Evolutionary conservation across 2,329 filamentous ascomycete species (phyloP), one percentile per base, ranked within the genome.

Genomic region (Tolypocladium pustulatum): DNA sequence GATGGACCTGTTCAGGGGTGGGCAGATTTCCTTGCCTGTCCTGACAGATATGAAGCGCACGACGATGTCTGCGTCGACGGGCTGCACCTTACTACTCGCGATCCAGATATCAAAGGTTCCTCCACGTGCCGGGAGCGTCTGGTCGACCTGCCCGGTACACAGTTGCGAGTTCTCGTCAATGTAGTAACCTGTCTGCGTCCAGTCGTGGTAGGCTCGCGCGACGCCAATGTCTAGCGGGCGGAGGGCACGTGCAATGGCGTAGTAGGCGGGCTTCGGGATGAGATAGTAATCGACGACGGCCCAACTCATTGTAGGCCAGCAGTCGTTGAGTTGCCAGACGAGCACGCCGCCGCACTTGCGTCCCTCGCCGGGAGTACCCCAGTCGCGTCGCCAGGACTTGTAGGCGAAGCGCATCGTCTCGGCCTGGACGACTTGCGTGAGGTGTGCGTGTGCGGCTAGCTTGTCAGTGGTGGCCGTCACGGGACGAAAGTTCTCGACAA

Each of bases 361-460:
- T 75, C 56, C 80, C 72, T 64, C 81, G 46, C 17, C 6, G 27
- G 46, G 27, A 32, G 17, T 32, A 65, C 78, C 77, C 85, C 85
- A 88, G 67, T 87, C 79, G 32, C 82, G 78, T 54, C 85, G 76
- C 86, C 86, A 83, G 4, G 74, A 69, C 46, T 79, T 74, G 65
- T 82, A 83, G 0, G 80, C 79, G 38, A 72, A 76, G 4, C 74
- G 72, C 65, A 83, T 73, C 55, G 79, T 76, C 62, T 83, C 81
- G 3, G 78, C 74, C 68, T 83, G 81, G 60, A 79, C 75, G 7
- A 83, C 66, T 61, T 83, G 81, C 0, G 81, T 82, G 27, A 87
- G 83, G 17, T 89, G 89, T 70, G 92, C 91, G 74, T 91, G 91
- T 61, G 90, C 86, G 1, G 87, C 83, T 40, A 81, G 75, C 38